Conservation (phyloP, 2,329 filamentous ascomycete genomes). For the Cryphonectria parasitica region DNA sequence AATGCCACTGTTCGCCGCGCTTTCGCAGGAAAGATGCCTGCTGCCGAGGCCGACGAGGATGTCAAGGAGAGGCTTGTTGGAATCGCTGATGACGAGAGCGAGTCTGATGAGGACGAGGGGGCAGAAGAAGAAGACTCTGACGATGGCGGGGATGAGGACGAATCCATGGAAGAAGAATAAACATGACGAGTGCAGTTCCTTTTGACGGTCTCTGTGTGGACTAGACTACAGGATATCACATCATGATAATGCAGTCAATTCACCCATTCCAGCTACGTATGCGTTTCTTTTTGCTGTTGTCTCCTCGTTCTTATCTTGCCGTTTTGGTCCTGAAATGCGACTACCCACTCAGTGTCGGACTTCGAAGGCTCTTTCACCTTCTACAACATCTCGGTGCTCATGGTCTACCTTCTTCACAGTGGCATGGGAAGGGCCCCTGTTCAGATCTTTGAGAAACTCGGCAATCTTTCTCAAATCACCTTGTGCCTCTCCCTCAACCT, state of each 20-base stretch:
- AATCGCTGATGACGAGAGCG: constrained; percentile 69
- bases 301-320: background rate
- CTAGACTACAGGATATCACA: background rate
- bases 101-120: constrained; percentile 65
- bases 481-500: constrained; percentile 92
- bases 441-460: constrained; percentile 74
- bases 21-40: constrained; percentile 75
- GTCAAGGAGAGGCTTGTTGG: constrained; percentile 79
- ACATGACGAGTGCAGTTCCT: background rate
- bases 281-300: too few species aligned
- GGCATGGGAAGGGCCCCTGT: constrained; percentile 73
- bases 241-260: constrained; percentile 11
- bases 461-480: constrained; percentile 67
- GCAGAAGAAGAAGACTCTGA: constrained; percentile 47
- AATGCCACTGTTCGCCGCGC: constrained; percentile 83
- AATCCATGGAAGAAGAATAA: constrained; percentile 63
- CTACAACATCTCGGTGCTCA: constrained; percentile 65
- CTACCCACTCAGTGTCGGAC: constrained; percentile 46
- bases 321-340: background rate
- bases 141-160: constrained; percentile 45
- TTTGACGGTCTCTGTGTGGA: background rate
- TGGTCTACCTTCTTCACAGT: constrained; percentile 76
- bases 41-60: constrained; percentile 58
- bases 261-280: background rate
- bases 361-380: constrained; percentile 70